Conservation (phyloP, 495 filamentous ascomycete species). For the Penicillium bovifimosum region DNA sequence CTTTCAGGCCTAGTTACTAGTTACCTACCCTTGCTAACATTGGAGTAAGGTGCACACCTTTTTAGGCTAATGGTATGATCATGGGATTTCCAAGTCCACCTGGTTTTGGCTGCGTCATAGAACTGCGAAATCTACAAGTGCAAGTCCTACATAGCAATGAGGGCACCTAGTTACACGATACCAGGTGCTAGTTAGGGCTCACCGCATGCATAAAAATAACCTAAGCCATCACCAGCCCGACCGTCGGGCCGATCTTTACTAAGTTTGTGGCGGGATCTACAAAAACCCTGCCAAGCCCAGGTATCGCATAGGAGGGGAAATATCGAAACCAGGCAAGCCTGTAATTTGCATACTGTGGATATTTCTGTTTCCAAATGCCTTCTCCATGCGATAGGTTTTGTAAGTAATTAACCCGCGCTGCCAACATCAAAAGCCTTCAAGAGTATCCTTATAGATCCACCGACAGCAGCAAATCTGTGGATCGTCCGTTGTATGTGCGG, state of each 20-base stretch:
- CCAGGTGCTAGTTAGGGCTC: neutral
- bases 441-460: neutral
- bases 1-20: no score
- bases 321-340: slow-evolving; percentile 8
- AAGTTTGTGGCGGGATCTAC: slow-evolving; percentile 5
- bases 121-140: neutral
- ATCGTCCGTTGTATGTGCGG: slow-evolving; percentile 16
- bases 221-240: neutral
- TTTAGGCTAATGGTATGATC: no score
- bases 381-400: neutral
- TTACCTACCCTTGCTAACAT: no score
- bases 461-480: slow-evolving; percentile 5
- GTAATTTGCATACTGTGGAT: neutral
- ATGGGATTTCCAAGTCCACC: no score
- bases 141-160: neutral
- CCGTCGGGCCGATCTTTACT: slow-evolving; percentile 6
- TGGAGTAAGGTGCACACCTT: no score
- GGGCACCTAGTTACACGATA: neutral
- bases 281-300: slow-evolving; percentile 5
- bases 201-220: slow-evolving; percentile 4
- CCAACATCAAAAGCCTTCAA: neutral
- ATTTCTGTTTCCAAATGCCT: neutral
- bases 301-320: slow-evolving; percentile 12
- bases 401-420: neutral
- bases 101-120: no score